Base-by-base conservation (phyloP, 192 early-diverging fungal species). In the Hyaloraphidium curvatum region DNA sequence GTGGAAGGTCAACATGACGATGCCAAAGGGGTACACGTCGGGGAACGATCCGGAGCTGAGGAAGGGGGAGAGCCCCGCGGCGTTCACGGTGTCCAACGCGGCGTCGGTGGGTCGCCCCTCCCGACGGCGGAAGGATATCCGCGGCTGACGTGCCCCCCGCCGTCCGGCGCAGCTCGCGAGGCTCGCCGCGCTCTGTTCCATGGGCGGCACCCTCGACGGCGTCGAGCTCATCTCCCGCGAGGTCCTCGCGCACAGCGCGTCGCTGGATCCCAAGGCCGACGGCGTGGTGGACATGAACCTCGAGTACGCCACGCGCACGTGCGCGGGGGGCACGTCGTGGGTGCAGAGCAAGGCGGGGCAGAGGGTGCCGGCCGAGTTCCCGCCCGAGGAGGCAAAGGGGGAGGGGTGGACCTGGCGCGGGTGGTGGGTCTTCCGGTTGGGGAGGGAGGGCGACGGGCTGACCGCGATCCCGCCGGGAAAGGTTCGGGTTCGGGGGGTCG, bases 401-500 rank as follows among this genome's bases (percentile, higher is more conserved):
- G 5, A 5, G 7, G 43, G 43, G 11, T 48, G 43, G 43, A 4
- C 14, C 7, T 48, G 43, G 43, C 23, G 19, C 14, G 43, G 17
- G n/a, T n/a, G n/a, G n/a, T n/a, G n/a, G n/a, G n/a, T n/a, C n/a
- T n/a, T n/a, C n/a, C n/a, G n/a, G n/a, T n/a, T n/a, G n/a, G n/a
- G n/a, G n/a, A n/a, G n/a, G n/a, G n/a, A n/a, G n/a, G n/a, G n/a
- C n/a, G n/a, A n/a, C n/a, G n/a, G n/a, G n/a, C n/a, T n/a, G n/a
- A n/a, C n/a, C n/a, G n/a, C n/a, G n/a, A n/a, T n/a, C n/a, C n/a
- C n/a, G n/a, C n/a, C n/a, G n/a, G n/a, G n/a, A 25, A 21, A 22
- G 43, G 43, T 48, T 22, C 25, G 43, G 43, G 14, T 48, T 48
- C 23, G 43, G 43, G 7, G 43, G 43, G 14, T 48, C 43, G 43